Evolutionary conservation across 139 green algal species (phyloP).

Genomic region (Chlorella ohadii): DNA sequence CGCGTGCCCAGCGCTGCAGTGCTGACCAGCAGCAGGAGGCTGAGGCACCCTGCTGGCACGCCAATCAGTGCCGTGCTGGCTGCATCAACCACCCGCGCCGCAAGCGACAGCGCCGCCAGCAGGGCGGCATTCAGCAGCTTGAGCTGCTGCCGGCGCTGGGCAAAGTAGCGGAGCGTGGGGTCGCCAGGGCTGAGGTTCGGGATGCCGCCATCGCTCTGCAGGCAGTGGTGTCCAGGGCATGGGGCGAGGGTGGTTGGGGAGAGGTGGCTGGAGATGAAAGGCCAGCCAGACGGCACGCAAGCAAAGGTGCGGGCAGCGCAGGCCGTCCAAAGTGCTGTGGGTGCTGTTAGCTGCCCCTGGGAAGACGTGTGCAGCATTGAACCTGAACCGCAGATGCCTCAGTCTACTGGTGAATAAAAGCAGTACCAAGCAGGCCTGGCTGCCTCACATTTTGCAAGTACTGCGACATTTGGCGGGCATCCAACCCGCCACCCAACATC

Average conservation of each 20-base stretch:
- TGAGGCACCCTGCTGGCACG: constrained; percentile 26
- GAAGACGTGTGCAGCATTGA: no score
- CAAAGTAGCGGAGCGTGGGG: constrained; percentile 23
- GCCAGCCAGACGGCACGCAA: no score
- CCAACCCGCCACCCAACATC: no score
- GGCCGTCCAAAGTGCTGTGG: no score
- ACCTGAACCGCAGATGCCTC: no score
- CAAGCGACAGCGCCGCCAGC: constrained; percentile 33
- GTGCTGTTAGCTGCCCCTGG: no score
- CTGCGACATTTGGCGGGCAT: constrained; percentile 29
- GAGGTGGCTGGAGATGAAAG: no score
- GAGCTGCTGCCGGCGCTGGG: constrained; percentile 3
- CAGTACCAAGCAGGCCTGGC: no score
- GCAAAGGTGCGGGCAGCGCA: no score
- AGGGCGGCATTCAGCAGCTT: constrained; percentile 37
- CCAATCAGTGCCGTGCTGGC: constrained; percentile 20
- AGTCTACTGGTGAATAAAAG: no score
- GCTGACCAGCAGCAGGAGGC: constrained; percentile 43
- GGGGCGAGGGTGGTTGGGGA: no score
- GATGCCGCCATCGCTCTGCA: constrained; percentile 32
- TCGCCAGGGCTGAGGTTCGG: constrained; percentile 29
- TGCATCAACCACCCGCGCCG: constrained; percentile 25
- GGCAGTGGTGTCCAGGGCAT: no score
- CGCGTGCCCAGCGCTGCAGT: constrained; percentile 9
- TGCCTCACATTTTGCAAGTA: constrained; percentile 28